Evolutionary conservation across 768 basidiomycete species (phyloP), one percentile per base, ranked within the genome.

Genomic region (Gloeostereum incarnatum): DNA sequence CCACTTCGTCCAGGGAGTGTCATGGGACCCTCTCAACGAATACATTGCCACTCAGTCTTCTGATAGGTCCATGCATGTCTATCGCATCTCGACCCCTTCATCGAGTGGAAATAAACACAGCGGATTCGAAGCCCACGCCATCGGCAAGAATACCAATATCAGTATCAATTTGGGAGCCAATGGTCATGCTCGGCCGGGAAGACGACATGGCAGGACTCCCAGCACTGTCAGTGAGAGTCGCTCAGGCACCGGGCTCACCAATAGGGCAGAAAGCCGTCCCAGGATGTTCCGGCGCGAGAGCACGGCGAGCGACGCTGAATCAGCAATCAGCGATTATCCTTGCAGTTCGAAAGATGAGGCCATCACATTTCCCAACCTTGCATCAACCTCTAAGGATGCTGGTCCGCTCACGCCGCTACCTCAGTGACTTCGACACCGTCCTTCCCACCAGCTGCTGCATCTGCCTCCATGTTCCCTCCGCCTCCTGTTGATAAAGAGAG

Each of bases 1-100:
- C 23, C 94, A 98, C 58, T 97, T 88, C 54, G 96, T 99, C 0
- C 96, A 99, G 64, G 96, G 96, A 6, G 96, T 98, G 20, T 89
- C 94, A 0, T 99, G 96, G 96, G 96, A 99, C 48, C 96, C 96
- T 1, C 61, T 96, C 49, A 92, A 94, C 56, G 90, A 96, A 57
- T 98, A 86, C 54, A 88, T 99, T 44, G 93, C 96, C 3, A 98
- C 96, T 0, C 96, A 99, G 54, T 91, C 88, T 57, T 89, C 84
- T 51, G 96, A 99, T 59, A 74, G 94, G 32, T 85, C 91, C 16
- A 94, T 98, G 77, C 91, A 97, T 55, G 79, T 99, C 48, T 90
- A 97, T 60, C 74, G 75, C 45, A 78, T 97, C 47, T 75, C 77
- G 6, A 75, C 75, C 40, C 33, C 33, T 4, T 14, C 13, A 11